Evolutionary conservation across 1,284 basidiomycete genomes (phyloP).

Genomic region (Agroathelia rolfsii): DNA sequence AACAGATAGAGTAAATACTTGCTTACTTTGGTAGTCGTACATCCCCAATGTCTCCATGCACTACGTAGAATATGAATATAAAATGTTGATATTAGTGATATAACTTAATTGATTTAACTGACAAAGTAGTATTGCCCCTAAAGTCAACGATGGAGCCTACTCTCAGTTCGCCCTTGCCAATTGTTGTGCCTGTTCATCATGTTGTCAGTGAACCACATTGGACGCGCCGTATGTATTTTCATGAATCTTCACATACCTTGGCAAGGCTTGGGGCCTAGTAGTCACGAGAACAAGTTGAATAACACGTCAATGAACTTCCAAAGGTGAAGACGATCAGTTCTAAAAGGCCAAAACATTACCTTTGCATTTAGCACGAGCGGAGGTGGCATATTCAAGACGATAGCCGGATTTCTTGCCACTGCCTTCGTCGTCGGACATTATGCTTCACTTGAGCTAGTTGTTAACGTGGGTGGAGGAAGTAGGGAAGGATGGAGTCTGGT

Average conservation of each 20-base stretch:
- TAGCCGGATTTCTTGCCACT: slow-evolving; percentile 54
- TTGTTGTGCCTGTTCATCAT: slow-evolving; percentile 45
- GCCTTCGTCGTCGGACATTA: slow-evolving; percentile 50
- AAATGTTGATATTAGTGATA: not conserved
- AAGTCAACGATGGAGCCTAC: slow-evolving; percentile 74
- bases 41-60: slow-evolving; percentile 78
- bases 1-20: too few species aligned
- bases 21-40: slow-evolving; percentile 58
- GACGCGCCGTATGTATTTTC: slow-evolving; percentile 11
- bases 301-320: slow-evolving; percentile 17
- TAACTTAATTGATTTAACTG: slow-evolving; percentile 21
- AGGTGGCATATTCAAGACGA: slow-evolving; percentile 66
- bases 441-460: too few species aligned
- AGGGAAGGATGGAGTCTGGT: too few species aligned
- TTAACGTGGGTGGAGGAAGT: too few species aligned
- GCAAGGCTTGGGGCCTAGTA: slow-evolving; percentile 73
- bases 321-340: slow-evolving; percentile 12
- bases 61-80: slow-evolving; percentile 26
- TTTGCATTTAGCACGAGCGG: slow-evolving; percentile 72
- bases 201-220: slow-evolving; percentile 10
- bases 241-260: slow-evolving; percentile 27
- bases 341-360: slow-evolving; percentile 36
- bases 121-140: slow-evolving; percentile 64
- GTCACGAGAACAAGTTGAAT: slow-evolving; percentile 17
- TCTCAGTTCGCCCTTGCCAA: slow-evolving; percentile 66